phyloP scores from a whole-genome alignment of 2,329 filamentous ascomycete species.

The Ophiobolus disseminans region DNA sequence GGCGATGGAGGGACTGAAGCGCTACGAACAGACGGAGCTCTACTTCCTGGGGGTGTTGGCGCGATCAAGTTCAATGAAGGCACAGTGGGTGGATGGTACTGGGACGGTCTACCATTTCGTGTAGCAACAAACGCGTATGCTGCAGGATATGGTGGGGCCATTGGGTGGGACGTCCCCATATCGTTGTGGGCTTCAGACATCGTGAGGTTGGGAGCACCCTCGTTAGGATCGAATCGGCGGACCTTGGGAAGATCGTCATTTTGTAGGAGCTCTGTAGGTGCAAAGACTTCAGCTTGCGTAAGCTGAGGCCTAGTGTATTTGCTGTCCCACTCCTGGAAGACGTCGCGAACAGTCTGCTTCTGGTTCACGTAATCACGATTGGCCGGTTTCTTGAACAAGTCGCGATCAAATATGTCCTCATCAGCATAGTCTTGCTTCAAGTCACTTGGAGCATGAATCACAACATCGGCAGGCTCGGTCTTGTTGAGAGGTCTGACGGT shows the following conservation, averaged over 20 bases:
- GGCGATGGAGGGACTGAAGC: constrained; percentile 47
- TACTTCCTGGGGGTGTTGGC: constrained; percentile 64
- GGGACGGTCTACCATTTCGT: constrained; percentile 47
- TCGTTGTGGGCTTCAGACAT: constrained; percentile 53
- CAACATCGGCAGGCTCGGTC: constrained; percentile 42
- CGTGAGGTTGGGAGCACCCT: constrained; percentile 53
- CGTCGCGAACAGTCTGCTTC: constrained; percentile 48
- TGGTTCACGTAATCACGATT: not conserved
- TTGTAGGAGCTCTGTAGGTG: constrained; percentile 53
- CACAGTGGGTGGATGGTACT: constrained; percentile 52
- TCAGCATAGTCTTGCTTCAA: constrained; percentile 47
- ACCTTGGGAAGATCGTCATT: constrained; percentile 46
- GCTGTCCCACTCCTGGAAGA: constrained; percentile 53
- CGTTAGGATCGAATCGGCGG: constrained; percentile 50
- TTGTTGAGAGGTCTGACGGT: constrained; percentile 34
- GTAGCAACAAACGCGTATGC: constrained; percentile 50
- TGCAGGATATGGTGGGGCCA: constrained; percentile 45
- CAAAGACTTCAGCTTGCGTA: constrained; percentile 57
- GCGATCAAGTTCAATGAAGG: constrained; percentile 64
- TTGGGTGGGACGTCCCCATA: constrained; percentile 32
- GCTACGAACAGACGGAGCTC: constrained; percentile 48
- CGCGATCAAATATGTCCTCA: constrained; percentile 55
- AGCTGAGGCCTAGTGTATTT: constrained; percentile 49
- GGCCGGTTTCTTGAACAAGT: constrained; percentile 52
- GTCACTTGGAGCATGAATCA: constrained; percentile 46